Base-by-base conservation (phyloP, 2,329 filamentous ascomycete genomes). In the Curvularia spicifera region DNA sequence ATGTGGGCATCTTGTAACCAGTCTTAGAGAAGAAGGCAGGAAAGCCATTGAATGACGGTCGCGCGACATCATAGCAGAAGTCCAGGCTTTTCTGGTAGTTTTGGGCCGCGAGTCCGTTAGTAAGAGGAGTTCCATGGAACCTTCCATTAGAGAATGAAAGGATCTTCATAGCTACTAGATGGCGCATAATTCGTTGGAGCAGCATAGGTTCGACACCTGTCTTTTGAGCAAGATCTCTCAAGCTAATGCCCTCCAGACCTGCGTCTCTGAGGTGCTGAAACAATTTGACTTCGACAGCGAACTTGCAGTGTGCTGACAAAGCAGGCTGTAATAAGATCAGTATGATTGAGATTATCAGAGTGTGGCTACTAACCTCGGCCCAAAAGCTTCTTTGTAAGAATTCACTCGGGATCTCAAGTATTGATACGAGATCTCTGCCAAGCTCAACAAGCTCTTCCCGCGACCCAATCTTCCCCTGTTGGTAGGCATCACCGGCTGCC, bases 141-240 rank as follows among this genome's bases (percentile, higher is more conserved):
- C 48, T 68, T 9, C 67, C 64, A 9, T 65, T 61, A 13, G 24
- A 58, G 49, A 71, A 71, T 9, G 63, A 63, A 28, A 79, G 56
- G 3, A 78, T 45, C 45, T 79, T 71, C 73, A 78, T 80, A 2
- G 77, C 74, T 5, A 74, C 71, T 1, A 79, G 70, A 46, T 79
- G 78, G 50, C 73, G 74, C n/a, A 73, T 63, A 6, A 75, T 70
- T 13, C 78, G 73, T 64, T 71, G 49, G 5, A 69, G 64, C 10
- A 78, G 57, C 13, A 60, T 26, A 5, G 58, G 40, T 49, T 78
- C 64, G 3, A 77, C 67, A 2, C 67, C 66, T 4, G 71, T 69
- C 51, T 74, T 76, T 5, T 63, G 42, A 0, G 76, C 69, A 12
- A 79, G 57, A 2, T 65, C 66, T 3, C 59, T 52, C 0, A 65